Percentiles rank a stretch among this genome's conserved stretches.
Evolutionary conservation across 345 rosid genomes (phyloP).

Genomic region (Populus nigra): DNA sequence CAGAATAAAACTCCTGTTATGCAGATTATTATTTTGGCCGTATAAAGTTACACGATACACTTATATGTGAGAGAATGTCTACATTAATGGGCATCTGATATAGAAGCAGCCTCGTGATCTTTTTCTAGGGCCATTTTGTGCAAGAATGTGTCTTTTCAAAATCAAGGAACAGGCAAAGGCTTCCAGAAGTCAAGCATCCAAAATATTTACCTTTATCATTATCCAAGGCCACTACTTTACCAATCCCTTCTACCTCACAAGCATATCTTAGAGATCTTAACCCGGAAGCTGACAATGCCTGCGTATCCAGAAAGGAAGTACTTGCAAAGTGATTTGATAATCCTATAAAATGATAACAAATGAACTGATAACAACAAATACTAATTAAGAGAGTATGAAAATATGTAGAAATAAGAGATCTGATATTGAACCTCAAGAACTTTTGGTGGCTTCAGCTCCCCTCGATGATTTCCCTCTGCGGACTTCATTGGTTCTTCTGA

Average conservation of each 20-base stretch:
- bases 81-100: background rate
- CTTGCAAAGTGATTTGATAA: conserved; percentile 1
- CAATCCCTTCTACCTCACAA: conserved; percentile 84
- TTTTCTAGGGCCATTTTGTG: background rate
- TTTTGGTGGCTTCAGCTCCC: conserved; percentile 74
- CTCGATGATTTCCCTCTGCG: conserved; percentile 40
- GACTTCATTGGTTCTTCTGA: conserved; percentile 47
- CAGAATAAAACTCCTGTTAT: background rate
- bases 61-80: background rate
- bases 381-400: background rate
- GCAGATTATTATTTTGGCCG: background rate
- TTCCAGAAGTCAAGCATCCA: conserved; percentile 1
- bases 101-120: background rate
- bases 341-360: background rate
- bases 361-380: background rate
- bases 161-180: background rate
- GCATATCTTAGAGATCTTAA: conserved; percentile 93
- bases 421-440: conserved; percentile 74
- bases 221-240: conserved; percentile 92
- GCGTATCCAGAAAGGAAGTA: conserved; percentile 17
- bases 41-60: background rate
- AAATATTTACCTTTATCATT: conserved; percentile 71
- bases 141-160: background rate
- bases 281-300: conserved; percentile 98
- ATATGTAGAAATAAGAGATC: conserved; percentile 7